phyloP scores from a whole-genome alignment of 1,139 yeast genomes.

The Saccharomyces hybrid region DNA sequence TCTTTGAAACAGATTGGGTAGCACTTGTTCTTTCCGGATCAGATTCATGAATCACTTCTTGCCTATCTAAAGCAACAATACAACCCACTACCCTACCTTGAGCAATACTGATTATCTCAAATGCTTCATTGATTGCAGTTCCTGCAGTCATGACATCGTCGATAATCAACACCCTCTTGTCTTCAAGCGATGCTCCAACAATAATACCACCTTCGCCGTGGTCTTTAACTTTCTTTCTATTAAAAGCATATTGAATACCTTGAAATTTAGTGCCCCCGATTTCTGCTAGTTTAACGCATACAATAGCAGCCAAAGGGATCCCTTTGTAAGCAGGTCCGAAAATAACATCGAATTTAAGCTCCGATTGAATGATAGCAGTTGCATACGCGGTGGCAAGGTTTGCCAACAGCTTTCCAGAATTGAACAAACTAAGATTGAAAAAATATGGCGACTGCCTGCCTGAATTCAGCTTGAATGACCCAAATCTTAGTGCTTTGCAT shows the following conservation, averaged over 20 bases:
- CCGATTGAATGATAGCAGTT: slow-evolving; percentile 69
- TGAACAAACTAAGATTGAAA: slow-evolving; percentile 89
- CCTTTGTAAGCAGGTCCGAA: slow-evolving; percentile 99
- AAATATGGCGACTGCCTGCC: slow-evolving; percentile 95
- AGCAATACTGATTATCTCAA: slow-evolving; percentile 62
- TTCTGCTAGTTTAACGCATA: slow-evolving; percentile 86
- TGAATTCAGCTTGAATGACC: slow-evolving; percentile 79
- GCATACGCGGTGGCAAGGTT: slow-evolving; percentile 85
- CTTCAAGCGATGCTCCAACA: slow-evolving; percentile 72
- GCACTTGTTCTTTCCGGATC: slow-evolving; percentile 47
- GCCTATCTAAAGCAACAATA: slow-evolving; percentile 89
- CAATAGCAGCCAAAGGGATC: slow-evolving; percentile 87
- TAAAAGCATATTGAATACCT: slow-evolving; percentile 60
- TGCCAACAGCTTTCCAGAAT: slow-evolving; percentile 68
- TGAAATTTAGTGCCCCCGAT: slow-evolving; percentile 66
- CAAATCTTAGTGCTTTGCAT: slow-evolving; percentile 76
- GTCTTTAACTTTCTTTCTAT: slow-evolving; percentile 89
- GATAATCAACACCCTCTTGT: slow-evolving; percentile 68
- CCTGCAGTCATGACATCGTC: slow-evolving; percentile 99
- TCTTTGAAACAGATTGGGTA: slow-evolving; percentile 66
- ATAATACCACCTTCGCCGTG: slow-evolving; percentile 97
- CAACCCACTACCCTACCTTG: slow-evolving; percentile 73
- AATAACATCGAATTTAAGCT: slow-evolving; percentile 75
- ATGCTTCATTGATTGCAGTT: slow-evolving; percentile 93
- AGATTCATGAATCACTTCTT: slow-evolving; percentile 67